A percentile compares a stretch with the other conserved stretches of the same genome.
Conservation (phyloP, 768 basidiomycete species). For the Boletus eberwhitei region DNA sequence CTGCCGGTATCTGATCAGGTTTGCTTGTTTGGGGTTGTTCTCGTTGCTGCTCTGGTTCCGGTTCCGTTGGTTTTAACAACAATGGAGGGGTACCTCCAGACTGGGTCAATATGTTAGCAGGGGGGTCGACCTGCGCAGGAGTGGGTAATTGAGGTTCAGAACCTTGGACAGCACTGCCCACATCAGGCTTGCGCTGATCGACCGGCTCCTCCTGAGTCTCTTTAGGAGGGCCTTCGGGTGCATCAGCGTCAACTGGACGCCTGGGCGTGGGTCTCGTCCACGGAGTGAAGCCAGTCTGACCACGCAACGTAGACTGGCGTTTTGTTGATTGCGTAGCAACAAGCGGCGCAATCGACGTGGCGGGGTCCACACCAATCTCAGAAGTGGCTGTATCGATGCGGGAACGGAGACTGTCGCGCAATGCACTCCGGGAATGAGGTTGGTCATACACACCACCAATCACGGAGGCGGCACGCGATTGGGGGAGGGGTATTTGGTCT, state of each 20-base stretch:
- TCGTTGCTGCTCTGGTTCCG: neutral
- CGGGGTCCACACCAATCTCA: conserved; percentile 22
- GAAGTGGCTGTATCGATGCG: conserved; percentile 16
- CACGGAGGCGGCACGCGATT: conserved; percentile 31
- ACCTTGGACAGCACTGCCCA: neutral
- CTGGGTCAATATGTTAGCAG: conserved; percentile 12
- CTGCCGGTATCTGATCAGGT: neutral
- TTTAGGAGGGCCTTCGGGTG: conserved; percentile 6
- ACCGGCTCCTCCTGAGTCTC: neutral
- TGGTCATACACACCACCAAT: conserved; percentile 27
- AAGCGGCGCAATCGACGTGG: conserved; percentile 5
- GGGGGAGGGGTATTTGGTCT: conserved; percentile 23
- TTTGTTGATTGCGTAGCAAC: neutral
- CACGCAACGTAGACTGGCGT: conserved; percentile 3
- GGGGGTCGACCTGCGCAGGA: conserved; percentile 26
- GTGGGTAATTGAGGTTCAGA: conserved; percentile 15
- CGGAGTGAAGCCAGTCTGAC: neutral
- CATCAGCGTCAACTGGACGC: neutral
- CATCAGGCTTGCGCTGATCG: conserved; percentile 4
- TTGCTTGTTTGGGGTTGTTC: neutral
- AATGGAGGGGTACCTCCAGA: conserved; percentile 2
- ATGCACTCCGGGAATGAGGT: conserved; percentile 14
- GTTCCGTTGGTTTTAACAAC: neutral
- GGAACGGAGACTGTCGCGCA: conserved; percentile 13
- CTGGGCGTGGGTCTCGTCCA: conserved; percentile 4